These are phyloP conservation scores for Borealophlyctis nickersoniae DNA, from an alignment of 192 early-diverging fungal genomes.

Conservation along the genomic window DNA sequence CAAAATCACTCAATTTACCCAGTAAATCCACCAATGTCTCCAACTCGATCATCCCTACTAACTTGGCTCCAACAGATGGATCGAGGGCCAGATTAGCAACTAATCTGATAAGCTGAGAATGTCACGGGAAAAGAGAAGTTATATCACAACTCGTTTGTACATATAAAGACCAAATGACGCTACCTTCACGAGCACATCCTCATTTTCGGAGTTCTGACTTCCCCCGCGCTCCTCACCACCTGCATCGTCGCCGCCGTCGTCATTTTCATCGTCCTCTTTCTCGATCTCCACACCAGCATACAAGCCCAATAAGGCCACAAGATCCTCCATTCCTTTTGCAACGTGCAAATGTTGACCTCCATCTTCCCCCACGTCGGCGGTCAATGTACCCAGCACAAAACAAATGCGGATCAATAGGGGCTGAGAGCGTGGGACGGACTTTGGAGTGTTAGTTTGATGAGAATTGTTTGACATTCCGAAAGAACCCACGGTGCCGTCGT, in stretches of 20 bases:
- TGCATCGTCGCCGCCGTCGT: conserved; percentile 11
- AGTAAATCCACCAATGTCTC: conserved; percentile 40
- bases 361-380: conserved; percentile 1
- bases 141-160: background rate
- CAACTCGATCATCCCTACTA: conserved; percentile 44
- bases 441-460: conserved; percentile 3
- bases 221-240: background rate
- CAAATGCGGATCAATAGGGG: conserved; percentile 35
- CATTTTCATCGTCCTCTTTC: conserved; percentile 11
- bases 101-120: conserved; percentile 37
- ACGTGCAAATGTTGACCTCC: background rate
- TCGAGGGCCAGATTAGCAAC: conserved; percentile 39
- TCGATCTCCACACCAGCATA: conserved; percentile 28
- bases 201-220: conserved; percentile 24
- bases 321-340: conserved; percentile 11
- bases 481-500: no score
- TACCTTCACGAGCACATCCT: conserved; percentile 47
- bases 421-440: conserved; percentile 23
- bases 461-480: no score
- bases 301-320: conserved; percentile 37
- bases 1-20: no score
- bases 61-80: conserved; percentile 19
- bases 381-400: conserved; percentile 46
- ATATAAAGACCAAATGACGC: background rate
- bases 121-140: background rate